Evolutionary conservation across 2,329 filamentous ascomycete genomes (phyloP).

Genomic region (Capronia americana): DNA sequence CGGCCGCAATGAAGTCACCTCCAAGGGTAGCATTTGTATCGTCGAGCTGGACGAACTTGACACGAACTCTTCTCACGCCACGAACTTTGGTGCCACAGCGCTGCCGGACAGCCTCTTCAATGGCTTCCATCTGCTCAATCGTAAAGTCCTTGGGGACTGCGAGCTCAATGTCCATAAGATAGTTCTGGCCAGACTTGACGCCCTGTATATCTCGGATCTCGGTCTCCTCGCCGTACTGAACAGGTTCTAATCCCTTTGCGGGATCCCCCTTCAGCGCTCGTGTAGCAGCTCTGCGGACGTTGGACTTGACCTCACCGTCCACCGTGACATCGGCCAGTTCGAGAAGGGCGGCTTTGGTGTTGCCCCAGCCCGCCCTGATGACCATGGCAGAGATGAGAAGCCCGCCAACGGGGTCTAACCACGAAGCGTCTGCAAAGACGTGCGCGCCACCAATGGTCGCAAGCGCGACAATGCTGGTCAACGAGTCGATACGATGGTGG

Average conservation of each 20-base stretch:
- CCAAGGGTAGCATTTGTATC: constrained; percentile 64
- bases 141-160: constrained; percentile 79
- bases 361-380: constrained; percentile 84
- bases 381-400: constrained; percentile 93
- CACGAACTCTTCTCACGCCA: constrained; percentile 80
- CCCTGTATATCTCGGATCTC: constrained; percentile 82
- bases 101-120: constrained; percentile 77
- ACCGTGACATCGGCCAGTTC: constrained; percentile 92
- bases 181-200: constrained; percentile 96
- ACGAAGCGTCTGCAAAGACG: constrained; percentile 80
- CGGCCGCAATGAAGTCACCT: constrained; percentile 78
- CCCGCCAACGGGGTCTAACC: constrained; percentile 93
- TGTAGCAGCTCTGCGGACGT: constrained; percentile 70
- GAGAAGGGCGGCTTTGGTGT: constrained; percentile 79
- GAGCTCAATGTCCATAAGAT: constrained; percentile 87
- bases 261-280: constrained; percentile 60
- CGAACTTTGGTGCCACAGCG: constrained; percentile 77
- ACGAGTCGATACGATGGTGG: constrained; percentile 93
- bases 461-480: constrained; percentile 92
- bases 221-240: constrained; percentile 64
- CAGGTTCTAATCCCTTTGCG: constrained; percentile 38
- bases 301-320: constrained; percentile 79
- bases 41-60: constrained; percentile 80
- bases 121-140: constrained; percentile 68
- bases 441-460: constrained; percentile 89